Base-by-base conservation (phyloP, 2,329 filamentous ascomycete species). In the Aureobasidium zeae region DNA sequence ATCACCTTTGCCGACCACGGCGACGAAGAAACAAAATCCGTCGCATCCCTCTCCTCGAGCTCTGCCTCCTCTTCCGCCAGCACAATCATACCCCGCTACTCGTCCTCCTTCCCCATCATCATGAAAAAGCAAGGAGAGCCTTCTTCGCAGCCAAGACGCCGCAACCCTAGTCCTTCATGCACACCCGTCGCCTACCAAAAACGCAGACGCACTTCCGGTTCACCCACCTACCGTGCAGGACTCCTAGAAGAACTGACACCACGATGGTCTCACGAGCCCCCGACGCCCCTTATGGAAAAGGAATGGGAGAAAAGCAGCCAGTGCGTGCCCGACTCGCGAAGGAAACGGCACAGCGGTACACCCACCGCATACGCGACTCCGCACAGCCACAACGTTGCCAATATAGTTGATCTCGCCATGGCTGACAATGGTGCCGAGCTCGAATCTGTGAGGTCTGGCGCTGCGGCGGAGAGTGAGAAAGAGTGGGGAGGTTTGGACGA, bases 311-410 rank as follows among this genome's bases (percentile, higher is more conserved):
- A 31, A 4, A 16, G 41, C 10, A 44, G 41, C 31, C 41, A 44
- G 5, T 35, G 41, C 20, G 17, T 13, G 13, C 9, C 41, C 52
- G 30, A 44, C 49, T 41, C 53, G 53, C 33, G 20, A 56, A 62
- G 51, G 59, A 52, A 52, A 65, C 77, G 50, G 64, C 74, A 37
- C 72, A 73, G n/a, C 68, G n/a, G n/a, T n/a, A 71, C 26, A 72
- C 63, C 17, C 63, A 75, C 1, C 51, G 79, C 77, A n/a, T 87
- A 87, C 54, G 81, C 81, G 2, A 88, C 83, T 0, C 83, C 83
- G 0, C 71, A 81, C 56, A 86, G 81, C 54, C 49, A 53, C 35
- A 49, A 47, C 16, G 59, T 60, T 1, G 55, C 55, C 0, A 56
- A 56, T 1, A 54, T 63, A 26, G 38, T 60, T n/a, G 59, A 58